Evolutionary conservation across 2,329 filamentous ascomycete genomes (phyloP), one percentile per base, ranked within the genome.

Genomic region (Fusarium coicis): DNA sequence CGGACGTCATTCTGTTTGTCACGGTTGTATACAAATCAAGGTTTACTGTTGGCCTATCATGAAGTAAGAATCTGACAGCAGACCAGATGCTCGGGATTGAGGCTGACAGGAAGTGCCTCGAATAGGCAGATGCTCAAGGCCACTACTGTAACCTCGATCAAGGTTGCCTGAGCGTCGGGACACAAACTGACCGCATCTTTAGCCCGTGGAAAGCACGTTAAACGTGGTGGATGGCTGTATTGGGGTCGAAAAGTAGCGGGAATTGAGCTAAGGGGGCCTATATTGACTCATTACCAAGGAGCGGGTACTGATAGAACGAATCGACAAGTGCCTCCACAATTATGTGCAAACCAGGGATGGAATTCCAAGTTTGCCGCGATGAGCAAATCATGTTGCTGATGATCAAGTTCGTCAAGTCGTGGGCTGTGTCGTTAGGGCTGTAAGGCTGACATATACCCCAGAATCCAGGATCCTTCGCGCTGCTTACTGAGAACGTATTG

Each of bases 361-460:
- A 23, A 60, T 72, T 58, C 60, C 28, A 49, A 59, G 34, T 57
- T 47, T 64, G 26, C 50, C 23, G 30, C 32, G 40, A 61, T 34
- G 40, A 68, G 54, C 68, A 59, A 74, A 73, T 62, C 46, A 68
- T 52, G 43, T 49, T 52, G 58, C 62, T 59, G 40, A 63, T 67
- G 58, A 53, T 63, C 39, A 49, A 70, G 43, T 52, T 64, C 40
- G 34, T 43, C 34, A 59, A 61, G 36, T 46, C 40, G 49, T 21
- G 59, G 66, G 66, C 59, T 66, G 61, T 68, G 64, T 62, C 53
- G 60, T 63, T 77, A 77, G 74, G 75, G 75, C 75, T 77, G 74
- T 77, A 77, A 76, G 75, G 75, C 75, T 77, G 75, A 77, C 74
- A 69, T 72, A 67, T 62, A 74, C 63, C 71, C 71, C 71, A 42